phyloP scores from a whole-genome alignment of 2,329 filamentous ascomycete species.

The Penicillium sp. region DNA sequence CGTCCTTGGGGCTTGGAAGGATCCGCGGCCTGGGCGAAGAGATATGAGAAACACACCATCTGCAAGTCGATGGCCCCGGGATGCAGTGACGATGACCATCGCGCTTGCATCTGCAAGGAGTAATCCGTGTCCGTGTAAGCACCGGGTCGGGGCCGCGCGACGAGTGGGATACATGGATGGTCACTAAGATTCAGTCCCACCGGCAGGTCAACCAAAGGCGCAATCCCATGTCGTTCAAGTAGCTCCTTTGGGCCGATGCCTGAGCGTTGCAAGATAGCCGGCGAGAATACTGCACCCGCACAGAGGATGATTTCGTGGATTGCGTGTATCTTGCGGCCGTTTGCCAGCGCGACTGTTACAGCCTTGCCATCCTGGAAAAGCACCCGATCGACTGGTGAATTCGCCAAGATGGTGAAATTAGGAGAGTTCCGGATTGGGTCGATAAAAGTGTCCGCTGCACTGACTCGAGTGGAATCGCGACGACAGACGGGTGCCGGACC shows the following conservation, averaged over 20 bases:
- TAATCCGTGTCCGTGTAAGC: slow-evolving; percentile 13
- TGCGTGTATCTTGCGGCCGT: slow-evolving; percentile 6
- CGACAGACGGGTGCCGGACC: slow-evolving; percentile 13
- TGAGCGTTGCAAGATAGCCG: slow-evolving; percentile 17
- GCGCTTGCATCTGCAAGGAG: slow-evolving; percentile 15
- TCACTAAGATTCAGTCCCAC: slow-evolving; percentile 15
- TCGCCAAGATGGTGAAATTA: slow-evolving; percentile 11
- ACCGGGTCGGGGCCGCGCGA: slow-evolving; percentile 12
- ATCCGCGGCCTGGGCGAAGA: slow-evolving; percentile 5
- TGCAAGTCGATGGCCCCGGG: slow-evolving; percentile 13
- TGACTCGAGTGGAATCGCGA: slow-evolving; percentile 9
- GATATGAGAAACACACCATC: slow-evolving; percentile 16
- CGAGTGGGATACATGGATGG: slow-evolving; percentile 17
- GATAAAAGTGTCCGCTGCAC: slow-evolving; percentile 15
- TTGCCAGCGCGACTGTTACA: slow-evolving; percentile 5
- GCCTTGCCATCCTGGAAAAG: slow-evolving; percentile 5
- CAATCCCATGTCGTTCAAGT: slow-evolving; percentile 4
- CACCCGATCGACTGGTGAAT: slow-evolving; percentile 8
- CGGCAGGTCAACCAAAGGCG: slow-evolving; percentile 9
- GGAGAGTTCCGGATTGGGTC: slow-evolving; percentile 7
- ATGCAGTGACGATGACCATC: slow-evolving; percentile 13
- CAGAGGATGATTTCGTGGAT: slow-evolving; percentile 14
- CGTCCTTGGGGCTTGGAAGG: background rate
- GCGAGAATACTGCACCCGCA: slow-evolving; percentile 14
- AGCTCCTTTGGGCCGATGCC: slow-evolving; percentile 12